Percentiles rank a stretch among this genome's conserved stretches.
These are phyloP conservation scores for Microbotryomycetes sp. DNA, from an alignment of 1,284 basidiomycete species.

Conservation along the genomic window DNA sequence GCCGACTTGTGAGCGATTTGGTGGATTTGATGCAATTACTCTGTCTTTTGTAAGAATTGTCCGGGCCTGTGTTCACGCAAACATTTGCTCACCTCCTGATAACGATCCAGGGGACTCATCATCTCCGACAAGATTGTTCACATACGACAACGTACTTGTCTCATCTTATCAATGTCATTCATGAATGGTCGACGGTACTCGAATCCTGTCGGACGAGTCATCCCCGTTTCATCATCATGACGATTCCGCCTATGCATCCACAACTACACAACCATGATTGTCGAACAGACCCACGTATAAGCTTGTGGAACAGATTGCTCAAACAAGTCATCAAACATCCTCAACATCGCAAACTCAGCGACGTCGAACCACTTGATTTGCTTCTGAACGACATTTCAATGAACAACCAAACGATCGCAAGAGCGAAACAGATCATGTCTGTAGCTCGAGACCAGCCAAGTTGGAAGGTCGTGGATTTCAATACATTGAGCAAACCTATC, in stretches of 20 bases:
- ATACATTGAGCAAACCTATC: not conserved
- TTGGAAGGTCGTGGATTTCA: not conserved
- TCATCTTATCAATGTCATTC: not conserved
- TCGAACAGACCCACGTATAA: constrained; percentile 3
- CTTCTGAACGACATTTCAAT: not conserved
- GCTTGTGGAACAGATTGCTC: not conserved
- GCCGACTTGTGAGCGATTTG: not conserved
- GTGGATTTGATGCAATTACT: constrained; percentile 11
- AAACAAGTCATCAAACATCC: not conserved
- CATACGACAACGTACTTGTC: not conserved
- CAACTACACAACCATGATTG: constrained; percentile 11
- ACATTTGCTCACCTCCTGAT: too few relatives aligned
- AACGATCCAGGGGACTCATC: constrained; percentile 5
- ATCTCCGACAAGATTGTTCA: constrained; percentile 2
- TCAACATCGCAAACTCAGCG: not conserved
- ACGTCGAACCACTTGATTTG: not conserved
- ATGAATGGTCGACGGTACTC: not conserved
- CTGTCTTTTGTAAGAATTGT: constrained; percentile 4
- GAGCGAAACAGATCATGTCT: too few relatives aligned
- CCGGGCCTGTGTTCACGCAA: too few relatives aligned
- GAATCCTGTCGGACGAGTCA: not conserved
- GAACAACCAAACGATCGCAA: not conserved
- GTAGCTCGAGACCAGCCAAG: too few relatives aligned
- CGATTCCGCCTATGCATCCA: constrained; percentile 3
- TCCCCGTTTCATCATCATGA: constrained; percentile 5